Conservation (phyloP, 192 early-diverging fungal genomes). For the Entomortierella lignicola region DNA sequence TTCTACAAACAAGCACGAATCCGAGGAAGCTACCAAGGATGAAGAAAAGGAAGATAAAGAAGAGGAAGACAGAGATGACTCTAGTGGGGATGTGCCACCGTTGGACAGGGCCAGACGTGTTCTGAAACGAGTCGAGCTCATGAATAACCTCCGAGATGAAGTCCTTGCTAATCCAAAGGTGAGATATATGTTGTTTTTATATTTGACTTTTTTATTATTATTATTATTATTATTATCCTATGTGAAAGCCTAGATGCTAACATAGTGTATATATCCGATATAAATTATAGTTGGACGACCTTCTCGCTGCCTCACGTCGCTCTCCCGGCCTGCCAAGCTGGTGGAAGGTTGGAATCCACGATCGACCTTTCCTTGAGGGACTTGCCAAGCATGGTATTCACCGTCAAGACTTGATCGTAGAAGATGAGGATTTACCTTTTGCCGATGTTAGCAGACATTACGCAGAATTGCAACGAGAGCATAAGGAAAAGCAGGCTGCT, state of each 20-base stretch:
- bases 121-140: conserved; percentile 74
- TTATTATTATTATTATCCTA: too few relatives aligned
- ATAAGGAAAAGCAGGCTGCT: conserved; percentile 12
- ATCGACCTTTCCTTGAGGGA: conserved; percentile 73
- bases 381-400: conserved; percentile 78
- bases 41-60: conserved; percentile 52
- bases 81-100: conserved; percentile 65
- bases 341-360: conserved; percentile 79
- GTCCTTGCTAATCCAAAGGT: conserved; percentile 64
- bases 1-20: conserved; percentile 22
- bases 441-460: conserved; percentile 51
- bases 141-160: conserved; percentile 74
- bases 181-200: too few relatives aligned
- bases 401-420: conserved; percentile 74
- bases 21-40: conserved; percentile 28
- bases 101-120: conserved; percentile 77
- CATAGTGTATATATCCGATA: neutral
- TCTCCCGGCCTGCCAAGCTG: conserved; percentile 74
- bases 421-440: conserved; percentile 67
- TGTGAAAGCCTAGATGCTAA: too few relatives aligned
- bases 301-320: conserved; percentile 58
- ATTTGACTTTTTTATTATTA: too few relatives aligned
- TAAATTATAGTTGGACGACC: conserved; percentile 52
- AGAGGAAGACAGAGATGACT: conserved; percentile 56
- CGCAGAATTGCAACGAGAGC: conserved; percentile 23